Conservation (phyloP, 345 rosid genomes). For the Moricandia moricandioides region DNA sequence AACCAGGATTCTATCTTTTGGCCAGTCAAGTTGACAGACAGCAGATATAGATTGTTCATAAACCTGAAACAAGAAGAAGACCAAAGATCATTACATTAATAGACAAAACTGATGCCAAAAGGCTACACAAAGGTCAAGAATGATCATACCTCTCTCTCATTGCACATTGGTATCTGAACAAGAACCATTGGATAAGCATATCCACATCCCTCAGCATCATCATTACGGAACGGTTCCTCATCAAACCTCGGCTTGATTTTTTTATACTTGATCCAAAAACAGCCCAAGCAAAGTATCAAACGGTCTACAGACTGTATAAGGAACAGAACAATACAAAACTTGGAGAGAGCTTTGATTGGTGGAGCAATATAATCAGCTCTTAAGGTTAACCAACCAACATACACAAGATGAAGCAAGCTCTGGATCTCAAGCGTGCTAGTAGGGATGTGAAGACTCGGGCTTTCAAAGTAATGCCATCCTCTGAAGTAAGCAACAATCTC, state of each 20-base stretch:
- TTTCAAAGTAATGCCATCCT: constrained; percentile 82
- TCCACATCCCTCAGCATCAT: constrained; percentile 53
- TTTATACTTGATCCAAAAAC: constrained; percentile 78
- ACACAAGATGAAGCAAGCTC: constrained; percentile 60
- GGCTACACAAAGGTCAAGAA: background rate
- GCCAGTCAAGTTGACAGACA: constrained; percentile 64
- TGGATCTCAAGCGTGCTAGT: constrained; percentile 53
- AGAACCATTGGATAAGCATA: constrained; percentile 75
- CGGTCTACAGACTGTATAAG: constrained; percentile 78
- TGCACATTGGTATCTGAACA: constrained; percentile 88
- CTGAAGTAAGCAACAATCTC: constrained; percentile 71
- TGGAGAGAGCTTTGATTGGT: constrained; percentile 54
- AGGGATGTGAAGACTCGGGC: constrained; percentile 60
- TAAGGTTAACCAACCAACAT: constrained; percentile 58
- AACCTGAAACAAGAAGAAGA: constrained; percentile 46
- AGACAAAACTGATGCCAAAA: background rate
- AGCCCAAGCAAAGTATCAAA: constrained; percentile 66
- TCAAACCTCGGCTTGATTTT: constrained; percentile 61
- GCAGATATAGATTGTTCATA: constrained; percentile 84
- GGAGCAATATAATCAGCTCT: constrained; percentile 80
- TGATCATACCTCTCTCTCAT: constrained; percentile 58
- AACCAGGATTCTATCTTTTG: background rate
- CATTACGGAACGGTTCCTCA: constrained; percentile 54
- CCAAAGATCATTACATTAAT: constrained; percentile 6
- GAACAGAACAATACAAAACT: constrained; percentile 66